Base-by-base conservation (phyloP, 2,329 filamentous ascomycete genomes). In the Penicillium hordei region DNA sequence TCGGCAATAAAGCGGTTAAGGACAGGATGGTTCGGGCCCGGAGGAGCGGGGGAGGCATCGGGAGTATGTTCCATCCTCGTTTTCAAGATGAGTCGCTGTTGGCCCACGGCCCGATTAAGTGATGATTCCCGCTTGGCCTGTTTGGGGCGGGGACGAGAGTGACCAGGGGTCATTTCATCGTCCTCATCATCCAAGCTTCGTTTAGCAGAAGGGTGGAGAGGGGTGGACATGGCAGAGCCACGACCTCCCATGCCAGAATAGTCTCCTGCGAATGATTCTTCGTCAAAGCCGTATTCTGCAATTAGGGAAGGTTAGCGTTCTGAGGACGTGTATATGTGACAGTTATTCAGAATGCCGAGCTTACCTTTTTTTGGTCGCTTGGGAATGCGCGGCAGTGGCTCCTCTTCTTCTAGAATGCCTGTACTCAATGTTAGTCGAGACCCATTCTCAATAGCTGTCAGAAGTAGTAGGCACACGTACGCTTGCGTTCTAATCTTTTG, bases 361-460 rank as follows among this genome's bases (percentile, higher is more conserved):
- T 60, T 64, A 74, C 75, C 70, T 68, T 77, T 79, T 65, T 77
- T 80, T 3, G 74, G 66, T 46, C 78, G 76, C 54, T 81, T 81
- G 36, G 74, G 66, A 33, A 73, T 70, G 50, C 79, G 72, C 21
- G 78, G 73, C n/a, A 76, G 62, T 38, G 76, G 72, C 52, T 79
- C 78, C 44, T 81, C 79, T 57, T 79, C 78, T 60, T 79, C 76
- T 58, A 81, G 65, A 31, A 81, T 79, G n/a, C 75, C 75, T 77
- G 55, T 23, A 38, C 36, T 21, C 34, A 39, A 27, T 42, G 58
- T 65, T 50, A 69, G 60, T 49, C 42, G 42, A 27, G 17, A 10
- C 17, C 38, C 5, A 19, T 40, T 33, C 12, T 42, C 34, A 39
- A 33, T 39, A 40, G n/a, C 8, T 10, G 21, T 48, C 4, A 42